These are phyloP conservation scores for Rubus idaeus DNA, from an alignment of 306 rosid genomes.

Conservation along the genomic window DNA sequence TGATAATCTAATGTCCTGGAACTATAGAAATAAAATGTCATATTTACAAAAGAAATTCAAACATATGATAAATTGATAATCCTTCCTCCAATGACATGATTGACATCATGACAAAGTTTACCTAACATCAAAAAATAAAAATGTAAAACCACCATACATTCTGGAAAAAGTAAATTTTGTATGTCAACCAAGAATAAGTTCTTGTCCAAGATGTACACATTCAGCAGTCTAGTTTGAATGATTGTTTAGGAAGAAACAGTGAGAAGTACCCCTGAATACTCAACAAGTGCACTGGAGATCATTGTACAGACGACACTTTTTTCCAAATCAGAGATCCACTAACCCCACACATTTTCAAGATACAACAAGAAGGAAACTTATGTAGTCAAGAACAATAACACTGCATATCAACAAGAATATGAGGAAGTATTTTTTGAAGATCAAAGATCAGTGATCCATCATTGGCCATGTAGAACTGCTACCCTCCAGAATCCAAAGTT, in stretches of 20 bases:
- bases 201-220: neutral
- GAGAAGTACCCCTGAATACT: neutral
- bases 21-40: conserved; percentile 8
- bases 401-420: neutral
- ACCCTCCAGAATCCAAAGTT: neutral
- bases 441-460: neutral
- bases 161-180: neutral
- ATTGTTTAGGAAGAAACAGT: neutral
- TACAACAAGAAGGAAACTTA: neutral
- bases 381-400: neutral
- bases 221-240: neutral
- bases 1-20: neutral
- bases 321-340: neutral
- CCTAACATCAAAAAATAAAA: neutral
- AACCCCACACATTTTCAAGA: neutral
- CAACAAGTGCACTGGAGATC: neutral
- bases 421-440: neutral
- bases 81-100: neutral
- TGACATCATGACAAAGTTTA: neutral
- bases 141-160: neutral
- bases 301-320: neutral
- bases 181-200: neutral
- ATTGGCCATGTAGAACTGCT: neutral
- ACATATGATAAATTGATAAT: neutral
- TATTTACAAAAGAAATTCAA: neutral